These are phyloP conservation scores for Antrodiella citrinella DNA, from an alignment of 768 basidiomycete species.

Conservation along the genomic window DNA sequence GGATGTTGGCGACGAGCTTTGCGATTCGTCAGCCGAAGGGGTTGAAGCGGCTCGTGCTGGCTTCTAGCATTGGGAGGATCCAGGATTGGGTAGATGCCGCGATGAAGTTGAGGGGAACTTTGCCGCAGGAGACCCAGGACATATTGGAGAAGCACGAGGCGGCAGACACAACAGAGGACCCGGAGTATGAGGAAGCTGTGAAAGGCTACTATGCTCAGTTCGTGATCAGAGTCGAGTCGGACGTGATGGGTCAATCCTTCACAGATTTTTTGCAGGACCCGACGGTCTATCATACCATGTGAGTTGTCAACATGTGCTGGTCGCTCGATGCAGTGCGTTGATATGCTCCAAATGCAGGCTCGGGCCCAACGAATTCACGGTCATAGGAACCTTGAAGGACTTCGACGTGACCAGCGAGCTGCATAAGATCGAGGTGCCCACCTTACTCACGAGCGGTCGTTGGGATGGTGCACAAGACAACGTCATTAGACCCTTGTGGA, in stretches of 20 bases:
- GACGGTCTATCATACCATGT: constrained; percentile 44
- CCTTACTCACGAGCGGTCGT: constrained; percentile 30
- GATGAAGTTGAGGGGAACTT: constrained; percentile 21
- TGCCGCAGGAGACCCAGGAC: constrained; percentile 31
- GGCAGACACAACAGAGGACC: constrained; percentile 31
- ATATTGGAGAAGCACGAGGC: constrained; percentile 30
- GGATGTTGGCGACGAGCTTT: constrained; percentile 38
- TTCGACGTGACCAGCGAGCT: constrained; percentile 41
- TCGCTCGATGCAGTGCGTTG: background rate
- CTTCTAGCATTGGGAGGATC: constrained; percentile 35
- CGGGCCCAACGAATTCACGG: constrained; percentile 29
- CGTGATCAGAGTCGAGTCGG: background rate
- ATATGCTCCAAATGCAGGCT: constrained; percentile 7
- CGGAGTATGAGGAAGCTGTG: constrained; percentile 39
- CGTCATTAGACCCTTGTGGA: constrained; percentile 28
- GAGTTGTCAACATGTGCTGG: constrained; percentile 8
- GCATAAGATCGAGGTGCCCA: constrained; percentile 29
- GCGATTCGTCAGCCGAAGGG: constrained; percentile 35
- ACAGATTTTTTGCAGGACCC: constrained; percentile 31
- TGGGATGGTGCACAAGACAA: constrained; percentile 35
- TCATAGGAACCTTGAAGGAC: constrained; percentile 32
- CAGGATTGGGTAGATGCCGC: constrained; percentile 30
- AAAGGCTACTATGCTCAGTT: background rate
- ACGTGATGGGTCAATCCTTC: background rate
- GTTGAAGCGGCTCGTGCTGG: constrained; percentile 34